Conservation (phyloP, 805 yeast species). For the Metschnikowia aberdeeniae region DNA sequence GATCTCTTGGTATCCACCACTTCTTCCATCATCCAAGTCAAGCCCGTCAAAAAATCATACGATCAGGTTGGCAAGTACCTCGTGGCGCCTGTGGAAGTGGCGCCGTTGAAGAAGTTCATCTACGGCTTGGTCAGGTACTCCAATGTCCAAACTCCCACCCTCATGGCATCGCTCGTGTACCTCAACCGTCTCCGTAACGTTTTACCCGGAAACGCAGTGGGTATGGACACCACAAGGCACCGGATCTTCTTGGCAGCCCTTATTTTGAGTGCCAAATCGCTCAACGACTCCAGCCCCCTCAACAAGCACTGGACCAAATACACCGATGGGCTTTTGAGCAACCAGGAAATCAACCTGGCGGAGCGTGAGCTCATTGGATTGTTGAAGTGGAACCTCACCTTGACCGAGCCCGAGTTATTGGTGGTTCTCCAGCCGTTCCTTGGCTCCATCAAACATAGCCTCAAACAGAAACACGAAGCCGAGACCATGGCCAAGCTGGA, state of each 20-base stretch:
- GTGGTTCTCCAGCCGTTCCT: constrained; percentile 71
- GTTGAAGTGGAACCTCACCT: constrained; percentile 79
- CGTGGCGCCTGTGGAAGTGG: constrained; percentile 23
- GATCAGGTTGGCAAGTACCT: constrained; percentile 14
- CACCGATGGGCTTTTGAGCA: constrained; percentile 76
- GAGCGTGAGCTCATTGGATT: constrained; percentile 83
- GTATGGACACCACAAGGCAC: constrained; percentile 91
- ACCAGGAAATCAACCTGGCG: constrained; percentile 82
- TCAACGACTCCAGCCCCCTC: constrained; percentile 91
- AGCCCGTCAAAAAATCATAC: constrained; percentile 18
- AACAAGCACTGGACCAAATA: constrained; percentile 95
- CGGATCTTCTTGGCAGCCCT: constrained; percentile 86
- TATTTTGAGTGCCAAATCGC: constrained; percentile 85
- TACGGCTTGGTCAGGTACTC: constrained; percentile 77
- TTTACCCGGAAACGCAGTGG: constrained; percentile 83
- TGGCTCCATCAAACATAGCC: constrained; percentile 54
- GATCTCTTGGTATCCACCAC: constrained; percentile 56
- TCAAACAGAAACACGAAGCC: constrained; percentile 11
- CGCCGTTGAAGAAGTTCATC: constrained; percentile 57
- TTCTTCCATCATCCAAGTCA: constrained; percentile 49
- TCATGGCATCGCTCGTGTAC: constrained; percentile 89
- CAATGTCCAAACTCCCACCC: constrained; percentile 90
- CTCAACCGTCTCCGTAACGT: constrained; percentile 70
- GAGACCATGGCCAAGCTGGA: constrained; percentile 14
- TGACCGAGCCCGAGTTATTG: constrained; percentile 66